Evolutionary conservation across 2,329 filamentous ascomycete genomes (phyloP), one percentile per base, ranked within the genome.

Genomic region (Botryotinia calthae): DNA sequence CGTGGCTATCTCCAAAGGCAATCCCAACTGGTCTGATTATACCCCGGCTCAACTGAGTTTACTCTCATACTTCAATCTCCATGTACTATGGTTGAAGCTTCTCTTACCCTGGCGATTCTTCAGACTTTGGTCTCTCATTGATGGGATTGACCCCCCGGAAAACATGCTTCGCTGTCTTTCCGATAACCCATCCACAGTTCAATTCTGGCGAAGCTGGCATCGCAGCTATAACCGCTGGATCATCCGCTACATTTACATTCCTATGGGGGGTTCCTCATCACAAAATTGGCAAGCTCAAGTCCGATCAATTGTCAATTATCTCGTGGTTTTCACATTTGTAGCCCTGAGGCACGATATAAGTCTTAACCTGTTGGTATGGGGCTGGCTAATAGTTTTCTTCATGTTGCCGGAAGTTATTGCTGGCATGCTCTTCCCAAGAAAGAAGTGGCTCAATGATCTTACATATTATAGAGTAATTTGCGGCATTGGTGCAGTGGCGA

Each of bases 261-360:
- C 96, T 0, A 87, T 99, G 0, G 96, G 96, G 54, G 95, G 96
- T 10, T 84, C 86, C 3, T 85, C 84, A 44, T 87, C 87, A 80
- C 81, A 82, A 46, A 84, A 77, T 71, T 82, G 84, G 78, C 76
- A 82, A 44, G 82, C 84, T 54, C 82, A 84, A 31, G 89, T 86
- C 62, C 85, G 88, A 25, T 90, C 90, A 0, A 85, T 95, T 3
- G 79, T 89, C 69, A 98, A 95, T 72, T 96, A 94, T 81, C 85
- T 97, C 2, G 84, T 91, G 7, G 93, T 97, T 46, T 99, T 99
- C 81, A 98, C 94, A 0, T 99, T 99, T 79, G 96, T 99, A 37
- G 97, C 96, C 0, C 85, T 99, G 42, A 99, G 96, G 96, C 96
- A 99, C 83, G 96, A 99, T 79, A 97, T 99, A 79, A 91, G 97